Conservation (phyloP, 2,329 filamentous ascomycete genomes). For the Ophiobolus disseminans region DNA sequence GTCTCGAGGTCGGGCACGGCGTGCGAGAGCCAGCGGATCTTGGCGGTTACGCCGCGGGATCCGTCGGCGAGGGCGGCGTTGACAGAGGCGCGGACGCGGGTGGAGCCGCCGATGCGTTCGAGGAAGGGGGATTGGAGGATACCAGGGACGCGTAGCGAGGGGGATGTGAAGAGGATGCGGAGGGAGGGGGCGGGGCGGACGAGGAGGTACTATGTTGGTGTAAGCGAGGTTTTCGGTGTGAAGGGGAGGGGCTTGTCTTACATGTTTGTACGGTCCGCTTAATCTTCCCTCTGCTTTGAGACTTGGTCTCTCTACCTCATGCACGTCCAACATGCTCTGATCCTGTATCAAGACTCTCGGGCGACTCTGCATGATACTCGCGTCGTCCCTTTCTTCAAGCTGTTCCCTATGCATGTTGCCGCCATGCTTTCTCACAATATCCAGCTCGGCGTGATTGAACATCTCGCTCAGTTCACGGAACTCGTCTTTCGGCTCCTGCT, state of each 20-base stretch:
- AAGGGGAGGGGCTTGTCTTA: slow-evolving; percentile 44
- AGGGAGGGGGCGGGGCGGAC: slow-evolving; percentile 57
- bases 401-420: slow-evolving; percentile 68
- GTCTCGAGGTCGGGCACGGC: slow-evolving; percentile 46
- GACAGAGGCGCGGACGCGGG: slow-evolving; percentile 61
- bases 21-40: slow-evolving; percentile 70
- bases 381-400: slow-evolving; percentile 57
- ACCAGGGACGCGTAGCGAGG: slow-evolving; percentile 57
- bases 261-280: slow-evolving; percentile 64
- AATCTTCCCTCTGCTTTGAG: slow-evolving; percentile 35
- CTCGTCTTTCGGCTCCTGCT: slow-evolving; percentile 61
- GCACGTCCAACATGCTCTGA: slow-evolving; percentile 42
- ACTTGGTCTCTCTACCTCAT: slow-evolving; percentile 19
- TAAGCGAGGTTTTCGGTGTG: slow-evolving; percentile 7
- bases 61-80: slow-evolving; percentile 70
- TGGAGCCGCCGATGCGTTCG: slow-evolving; percentile 58
- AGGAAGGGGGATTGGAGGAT: slow-evolving; percentile 59
- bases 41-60: slow-evolving; percentile 72
- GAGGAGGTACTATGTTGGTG: slow-evolving; percentile 52
- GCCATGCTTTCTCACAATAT: slow-evolving; percentile 67
- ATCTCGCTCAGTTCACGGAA: slow-evolving; percentile 73
- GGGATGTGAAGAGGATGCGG: slow-evolving; percentile 59
- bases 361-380: slow-evolving; percentile 37
- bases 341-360: slow-evolving; percentile 60
- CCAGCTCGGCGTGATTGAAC: slow-evolving; percentile 72